These are phyloP conservation scores for Pichia sp. DNA, from an alignment of 1,139 yeast species.

Conservation along the genomic window DNA sequence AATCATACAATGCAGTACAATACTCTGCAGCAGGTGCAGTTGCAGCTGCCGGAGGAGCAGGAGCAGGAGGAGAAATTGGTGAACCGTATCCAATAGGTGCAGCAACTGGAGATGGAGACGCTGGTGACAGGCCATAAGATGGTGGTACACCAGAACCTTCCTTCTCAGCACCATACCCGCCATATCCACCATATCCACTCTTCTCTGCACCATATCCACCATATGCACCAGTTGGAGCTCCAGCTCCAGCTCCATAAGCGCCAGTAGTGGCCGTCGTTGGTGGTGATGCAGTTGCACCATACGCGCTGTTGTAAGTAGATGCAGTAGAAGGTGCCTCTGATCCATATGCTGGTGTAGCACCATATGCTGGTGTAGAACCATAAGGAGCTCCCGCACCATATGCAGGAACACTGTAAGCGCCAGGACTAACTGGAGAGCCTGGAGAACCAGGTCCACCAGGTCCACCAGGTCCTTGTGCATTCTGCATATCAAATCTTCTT, in stretches of 20 bases:
- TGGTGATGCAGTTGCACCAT: constrained; percentile 10
- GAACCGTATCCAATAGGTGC: constrained; percentile 24
- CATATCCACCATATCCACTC: constrained; percentile 1
- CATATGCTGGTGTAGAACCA: constrained; percentile 4
- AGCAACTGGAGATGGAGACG: constrained; percentile 28
- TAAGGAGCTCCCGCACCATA: constrained; percentile 12
- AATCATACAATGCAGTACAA: constrained; percentile 72
- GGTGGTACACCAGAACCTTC: no score
- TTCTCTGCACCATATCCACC: constrained; percentile 2
- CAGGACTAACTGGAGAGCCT: constrained; percentile 20
- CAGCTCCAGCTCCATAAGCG: constrained; percentile 1
- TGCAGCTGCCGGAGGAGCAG: constrained; percentile 27
- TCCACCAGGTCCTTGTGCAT: constrained; percentile 29
- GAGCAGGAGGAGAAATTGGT: constrained; percentile 31
- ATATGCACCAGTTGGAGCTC: not conserved
- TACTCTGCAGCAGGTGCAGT: constrained; percentile 41
- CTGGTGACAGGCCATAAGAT: constrained; percentile 6
- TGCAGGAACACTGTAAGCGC: constrained; percentile 13
- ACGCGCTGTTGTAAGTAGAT: constrained; percentile 8
- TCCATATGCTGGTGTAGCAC: constrained; percentile 14
- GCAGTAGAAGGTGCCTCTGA: constrained; percentile 4
- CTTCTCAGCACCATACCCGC: constrained; percentile 5
- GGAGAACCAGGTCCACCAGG: constrained; percentile 19
- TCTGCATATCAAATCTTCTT: constrained; percentile 55
- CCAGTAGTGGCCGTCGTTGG: constrained; percentile 12